phyloP scores from a whole-genome alignment of 495 filamentous ascomycete species.

The Hyaloscypha hepaticicola region DNA sequence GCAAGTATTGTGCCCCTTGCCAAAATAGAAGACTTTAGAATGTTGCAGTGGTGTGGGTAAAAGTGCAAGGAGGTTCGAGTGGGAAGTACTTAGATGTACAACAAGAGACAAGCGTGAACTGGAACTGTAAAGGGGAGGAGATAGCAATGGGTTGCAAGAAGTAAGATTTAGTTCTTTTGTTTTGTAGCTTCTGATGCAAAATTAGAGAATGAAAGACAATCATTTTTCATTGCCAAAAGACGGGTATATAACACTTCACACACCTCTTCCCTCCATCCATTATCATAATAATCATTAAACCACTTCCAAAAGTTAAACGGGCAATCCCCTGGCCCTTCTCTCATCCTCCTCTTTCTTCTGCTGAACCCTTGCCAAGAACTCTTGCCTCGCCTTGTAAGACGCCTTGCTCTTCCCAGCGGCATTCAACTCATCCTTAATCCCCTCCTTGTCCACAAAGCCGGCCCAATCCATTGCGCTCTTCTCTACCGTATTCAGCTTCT shows the following conservation, averaged over 20 bases:
- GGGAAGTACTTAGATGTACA: too few relatives aligned
- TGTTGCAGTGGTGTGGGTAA: too few relatives aligned
- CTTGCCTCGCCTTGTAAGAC: constrained; percentile 78
- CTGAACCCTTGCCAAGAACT: constrained; percentile 84
- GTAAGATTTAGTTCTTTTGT: too few relatives aligned
- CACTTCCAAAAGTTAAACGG: not conserved
- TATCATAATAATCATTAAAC: not conserved
- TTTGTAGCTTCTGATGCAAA: too few relatives aligned
- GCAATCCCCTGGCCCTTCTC: constrained; percentile 46
- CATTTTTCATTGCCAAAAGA: not conserved
- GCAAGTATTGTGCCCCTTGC: too few relatives aligned
- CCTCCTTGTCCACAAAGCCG: constrained; percentile 86
- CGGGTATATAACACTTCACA: not conserved
- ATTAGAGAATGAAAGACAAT: too few relatives aligned
- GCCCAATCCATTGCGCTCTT: constrained; percentile 96
- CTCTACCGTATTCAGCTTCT: constrained; percentile 93
- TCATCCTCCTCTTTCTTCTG: constrained; percentile 73
- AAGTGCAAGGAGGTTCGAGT: too few relatives aligned
- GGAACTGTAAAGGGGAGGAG: too few relatives aligned
- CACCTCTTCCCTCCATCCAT: not conserved
- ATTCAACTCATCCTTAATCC: constrained; percentile 87
- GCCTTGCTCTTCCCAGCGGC: constrained; percentile 80
- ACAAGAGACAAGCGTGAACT: too few relatives aligned
- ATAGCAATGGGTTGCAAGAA: too few relatives aligned
- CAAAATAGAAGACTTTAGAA: too few relatives aligned